Percentiles rank a stretch among this genome's conserved stretches.
phyloP scores from a whole-genome alignment of 2,329 filamentous ascomycete genomes.

The Davidsoniella eucalypti region DNA sequence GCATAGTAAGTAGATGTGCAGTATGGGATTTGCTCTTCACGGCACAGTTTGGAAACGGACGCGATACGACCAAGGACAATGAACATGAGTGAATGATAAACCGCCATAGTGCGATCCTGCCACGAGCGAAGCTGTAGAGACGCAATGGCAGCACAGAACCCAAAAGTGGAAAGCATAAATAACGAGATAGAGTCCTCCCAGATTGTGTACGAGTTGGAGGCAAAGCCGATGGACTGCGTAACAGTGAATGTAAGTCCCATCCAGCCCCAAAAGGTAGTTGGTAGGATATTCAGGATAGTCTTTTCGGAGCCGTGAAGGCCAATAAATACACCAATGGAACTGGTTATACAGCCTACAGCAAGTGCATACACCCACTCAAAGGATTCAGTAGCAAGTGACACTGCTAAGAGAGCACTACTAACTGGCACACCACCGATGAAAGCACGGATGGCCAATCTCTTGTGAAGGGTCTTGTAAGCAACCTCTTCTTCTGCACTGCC shows the following conservation, averaged over 20 bases:
- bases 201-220: constrained; percentile 95
- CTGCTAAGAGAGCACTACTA: constrained; percentile 20
- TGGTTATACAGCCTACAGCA: constrained; percentile 28
- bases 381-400: constrained; percentile 19
- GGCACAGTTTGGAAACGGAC: constrained; percentile 79
- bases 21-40: constrained; percentile 96
- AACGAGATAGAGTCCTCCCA: constrained; percentile 94
- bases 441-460: constrained; percentile 24
- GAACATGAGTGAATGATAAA: constrained; percentile 76
- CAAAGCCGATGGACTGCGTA: constrained; percentile 85
- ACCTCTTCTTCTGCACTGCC: constrained; percentile 16
- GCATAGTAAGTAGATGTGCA: constrained; percentile 93
- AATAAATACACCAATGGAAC: constrained; percentile 24
- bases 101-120: constrained; percentile 55
- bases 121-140: constrained; percentile 56
- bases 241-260: constrained; percentile 63
- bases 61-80: constrained; percentile 61
- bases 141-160: constrained; percentile 53
- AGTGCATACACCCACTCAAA: constrained; percentile 20
- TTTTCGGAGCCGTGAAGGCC: constrained; percentile 28
- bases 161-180: constrained; percentile 83
- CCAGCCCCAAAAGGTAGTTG: constrained; percentile 77
- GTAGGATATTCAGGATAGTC: constrained; percentile 38
- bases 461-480: constrained; percentile 24
- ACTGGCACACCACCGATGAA: constrained; percentile 20